phyloP scores from a whole-genome alignment of 192 early-diverging fungal species.

The Paraglomus occultum region DNA sequence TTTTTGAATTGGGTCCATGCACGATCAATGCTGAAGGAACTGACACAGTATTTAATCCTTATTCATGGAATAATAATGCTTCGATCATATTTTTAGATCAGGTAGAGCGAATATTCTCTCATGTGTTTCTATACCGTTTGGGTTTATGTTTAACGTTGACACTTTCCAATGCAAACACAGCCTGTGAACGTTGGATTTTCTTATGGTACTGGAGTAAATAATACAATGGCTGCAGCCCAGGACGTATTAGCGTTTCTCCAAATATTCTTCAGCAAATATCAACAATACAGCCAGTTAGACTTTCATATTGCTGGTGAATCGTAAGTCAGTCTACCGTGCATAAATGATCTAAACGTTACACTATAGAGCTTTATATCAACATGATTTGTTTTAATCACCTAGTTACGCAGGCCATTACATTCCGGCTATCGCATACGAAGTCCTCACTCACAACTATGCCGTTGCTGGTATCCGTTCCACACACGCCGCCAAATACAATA shows the following conservation, averaged over 20 bases:
- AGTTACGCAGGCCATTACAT: slow-evolving; percentile 90
- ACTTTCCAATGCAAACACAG: slow-evolving; percentile 32
- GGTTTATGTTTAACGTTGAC: slow-evolving; percentile 1
- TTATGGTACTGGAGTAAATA: slow-evolving; percentile 72
- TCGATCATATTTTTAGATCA: slow-evolving; percentile 85
- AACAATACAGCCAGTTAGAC: slow-evolving; percentile 71
- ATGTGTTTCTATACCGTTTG: slow-evolving; percentile 9
- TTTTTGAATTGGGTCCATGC: slow-evolving; percentile 90
- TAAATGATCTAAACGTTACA: slow-evolving; percentile 32
- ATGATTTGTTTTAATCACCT: background rate
- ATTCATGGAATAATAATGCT: slow-evolving; percentile 91
- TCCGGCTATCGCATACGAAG: slow-evolving; percentile 82
- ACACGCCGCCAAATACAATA: no score
- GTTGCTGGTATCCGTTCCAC: slow-evolving; percentile 34
- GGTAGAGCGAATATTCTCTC: slow-evolving; percentile 28
- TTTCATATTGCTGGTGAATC: slow-evolving; percentile 91
- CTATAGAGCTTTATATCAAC: slow-evolving; percentile 8
- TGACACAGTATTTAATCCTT: slow-evolving; percentile 60
- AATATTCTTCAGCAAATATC: slow-evolving; percentile 84
- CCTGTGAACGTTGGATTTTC: slow-evolving; percentile 92
- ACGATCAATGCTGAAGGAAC: slow-evolving; percentile 74
- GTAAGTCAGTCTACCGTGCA: slow-evolving; percentile 30
- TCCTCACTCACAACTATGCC: slow-evolving; percentile 73
- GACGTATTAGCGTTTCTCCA: slow-evolving; percentile 93
- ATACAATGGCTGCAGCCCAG: slow-evolving; percentile 73